Evolutionary conservation across 129 eudicot genomes (phyloP).

Genomic region (Smallanthus sonchifolius): DNA sequence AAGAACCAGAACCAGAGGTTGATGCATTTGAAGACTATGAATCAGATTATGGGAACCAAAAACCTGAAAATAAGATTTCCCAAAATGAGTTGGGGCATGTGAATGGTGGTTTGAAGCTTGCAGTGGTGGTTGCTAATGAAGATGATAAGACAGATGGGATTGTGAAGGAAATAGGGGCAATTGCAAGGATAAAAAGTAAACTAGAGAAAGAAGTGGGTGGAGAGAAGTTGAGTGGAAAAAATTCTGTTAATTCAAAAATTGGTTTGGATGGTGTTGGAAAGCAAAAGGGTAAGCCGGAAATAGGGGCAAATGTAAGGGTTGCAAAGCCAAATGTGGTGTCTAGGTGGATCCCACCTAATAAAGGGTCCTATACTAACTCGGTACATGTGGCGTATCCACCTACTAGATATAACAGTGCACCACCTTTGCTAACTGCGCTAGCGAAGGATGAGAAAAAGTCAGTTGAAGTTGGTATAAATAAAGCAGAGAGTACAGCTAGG

Average conservation of each 20-base stretch:
- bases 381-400: slow-evolving; percentile 88
- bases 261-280: slow-evolving; percentile 37
- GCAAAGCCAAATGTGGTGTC: slow-evolving; percentile 70
- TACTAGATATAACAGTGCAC: slow-evolving; percentile 72
- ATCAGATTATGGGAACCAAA: slow-evolving; percentile 39
- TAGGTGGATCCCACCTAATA: slow-evolving; percentile 93
- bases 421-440: slow-evolving; percentile 54
- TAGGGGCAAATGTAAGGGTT: slow-evolving; percentile 33
- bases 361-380: slow-evolving; percentile 79
- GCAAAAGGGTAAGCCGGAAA: slow-evolving; percentile 56
- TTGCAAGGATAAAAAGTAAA: slow-evolving; percentile 34
- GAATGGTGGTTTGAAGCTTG: slow-evolving; percentile 36
- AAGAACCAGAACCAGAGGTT: slow-evolving; percentile 39
- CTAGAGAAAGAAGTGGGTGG: slow-evolving; percentile 6
- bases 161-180: slow-evolving; percentile 14
- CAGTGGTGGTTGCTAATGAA: slow-evolving; percentile 27
- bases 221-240: slow-evolving; percentile 37
- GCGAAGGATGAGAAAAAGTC: slow-evolving; percentile 38
- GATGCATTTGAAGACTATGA: slow-evolving; percentile 59
- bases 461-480: slow-evolving; percentile 17
- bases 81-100: slow-evolving; percentile 23
- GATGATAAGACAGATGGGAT: slow-evolving; percentile 17
- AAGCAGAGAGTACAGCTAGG: slow-evolving; percentile 8
- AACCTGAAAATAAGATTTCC: slow-evolving; percentile 30
- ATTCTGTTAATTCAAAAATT: slow-evolving; percentile 23